Conservation (phyloP, 2,329 filamentous ascomycete genomes). For the Verticillium isaacii region DNA sequence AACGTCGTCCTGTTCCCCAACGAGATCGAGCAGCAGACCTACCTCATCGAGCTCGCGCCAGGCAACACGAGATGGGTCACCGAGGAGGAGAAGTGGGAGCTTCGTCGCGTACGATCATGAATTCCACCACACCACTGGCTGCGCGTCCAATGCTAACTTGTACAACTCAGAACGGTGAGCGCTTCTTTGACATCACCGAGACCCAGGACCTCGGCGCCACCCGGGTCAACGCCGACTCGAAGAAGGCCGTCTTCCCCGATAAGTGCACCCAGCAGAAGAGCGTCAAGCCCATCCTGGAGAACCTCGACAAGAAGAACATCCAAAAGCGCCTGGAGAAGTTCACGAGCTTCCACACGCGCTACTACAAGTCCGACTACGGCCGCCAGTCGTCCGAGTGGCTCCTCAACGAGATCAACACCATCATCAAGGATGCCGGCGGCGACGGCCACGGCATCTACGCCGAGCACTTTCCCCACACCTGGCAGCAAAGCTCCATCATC, state of each 20-base stretch:
- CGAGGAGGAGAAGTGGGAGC: constrained; percentile 91
- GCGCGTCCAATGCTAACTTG: background rate
- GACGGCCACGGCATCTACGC: constrained; percentile 62
- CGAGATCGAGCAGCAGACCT: constrained; percentile 45
- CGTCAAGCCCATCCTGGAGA: constrained; percentile 61
- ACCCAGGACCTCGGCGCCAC: constrained; percentile 57
- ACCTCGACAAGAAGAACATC: constrained; percentile 74
- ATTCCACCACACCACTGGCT: background rate
- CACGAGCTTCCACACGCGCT: constrained; percentile 75
- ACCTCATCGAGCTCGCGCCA: constrained; percentile 78
- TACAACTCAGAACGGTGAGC: constrained; percentile 63
- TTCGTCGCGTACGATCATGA: constrained; percentile 64
- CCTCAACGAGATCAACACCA: constrained; percentile 65
- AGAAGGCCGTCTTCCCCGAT: constrained; percentile 59
- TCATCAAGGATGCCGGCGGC: constrained; percentile 68
- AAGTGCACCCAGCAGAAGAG: constrained; percentile 61
- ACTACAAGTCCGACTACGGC: constrained; percentile 76
- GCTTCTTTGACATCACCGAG: constrained; percentile 93
- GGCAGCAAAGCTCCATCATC: constrained; percentile 89
- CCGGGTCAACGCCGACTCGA: constrained; percentile 20
- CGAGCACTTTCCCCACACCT: constrained; percentile 72
- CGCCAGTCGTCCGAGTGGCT: constrained; percentile 86
- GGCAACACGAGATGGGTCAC: constrained; percentile 83
- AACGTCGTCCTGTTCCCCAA: constrained; percentile 44
- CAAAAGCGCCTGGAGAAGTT: constrained; percentile 71